A percentile compares a stretch with the other conserved stretches of the same genome.
phyloP scores from a whole-genome alignment of 805 yeast genomes.

The Suhomyces kilbournensis region DNA sequence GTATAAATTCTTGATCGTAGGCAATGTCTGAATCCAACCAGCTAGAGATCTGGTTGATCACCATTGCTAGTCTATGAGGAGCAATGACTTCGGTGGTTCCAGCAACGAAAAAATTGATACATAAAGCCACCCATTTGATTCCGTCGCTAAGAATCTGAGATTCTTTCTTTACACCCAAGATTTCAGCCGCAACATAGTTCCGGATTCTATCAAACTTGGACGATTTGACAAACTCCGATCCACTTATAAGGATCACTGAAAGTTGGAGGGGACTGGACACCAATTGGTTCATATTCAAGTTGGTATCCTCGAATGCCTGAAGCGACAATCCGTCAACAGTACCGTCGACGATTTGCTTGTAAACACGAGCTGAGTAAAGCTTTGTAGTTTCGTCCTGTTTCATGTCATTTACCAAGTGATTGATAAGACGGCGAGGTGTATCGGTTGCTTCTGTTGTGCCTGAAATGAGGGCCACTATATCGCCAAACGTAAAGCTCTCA shows the following conservation, averaged over 20 bases:
- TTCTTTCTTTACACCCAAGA: constrained; percentile 50
- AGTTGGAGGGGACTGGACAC: constrained; percentile 30
- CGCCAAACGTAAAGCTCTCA: not conserved
- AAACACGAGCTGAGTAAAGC: constrained; percentile 10
- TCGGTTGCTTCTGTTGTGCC: not conserved
- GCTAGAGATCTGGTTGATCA: constrained; percentile 47
- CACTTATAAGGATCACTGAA: constrained; percentile 28
- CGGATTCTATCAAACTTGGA: constrained; percentile 49
- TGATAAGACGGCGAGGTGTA: not conserved
- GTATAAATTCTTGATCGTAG: constrained; percentile 52
- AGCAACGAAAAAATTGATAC: constrained; percentile 40
- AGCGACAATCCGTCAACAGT: constrained; percentile 14
- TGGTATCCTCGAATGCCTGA: constrained; percentile 16
- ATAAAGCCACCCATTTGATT: constrained; percentile 44
- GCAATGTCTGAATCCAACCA: constrained; percentile 66
- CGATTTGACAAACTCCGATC: constrained; percentile 33
- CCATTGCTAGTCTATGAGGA: constrained; percentile 62
- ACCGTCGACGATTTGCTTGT: constrained; percentile 4
- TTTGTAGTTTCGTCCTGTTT: not conserved
- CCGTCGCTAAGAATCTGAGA: constrained; percentile 43
- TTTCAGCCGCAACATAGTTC: constrained; percentile 61
- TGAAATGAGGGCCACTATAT: not conserved
- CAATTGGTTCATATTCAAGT: constrained; percentile 29
- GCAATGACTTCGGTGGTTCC: constrained; percentile 48
- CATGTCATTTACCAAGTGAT: not conserved